Evolutionary conservation across 2,329 filamentous ascomycete genomes (phyloP), one percentile per base, ranked within the genome.

Genomic region (Ophiocordyceps camponoti-leonardi): DNA sequence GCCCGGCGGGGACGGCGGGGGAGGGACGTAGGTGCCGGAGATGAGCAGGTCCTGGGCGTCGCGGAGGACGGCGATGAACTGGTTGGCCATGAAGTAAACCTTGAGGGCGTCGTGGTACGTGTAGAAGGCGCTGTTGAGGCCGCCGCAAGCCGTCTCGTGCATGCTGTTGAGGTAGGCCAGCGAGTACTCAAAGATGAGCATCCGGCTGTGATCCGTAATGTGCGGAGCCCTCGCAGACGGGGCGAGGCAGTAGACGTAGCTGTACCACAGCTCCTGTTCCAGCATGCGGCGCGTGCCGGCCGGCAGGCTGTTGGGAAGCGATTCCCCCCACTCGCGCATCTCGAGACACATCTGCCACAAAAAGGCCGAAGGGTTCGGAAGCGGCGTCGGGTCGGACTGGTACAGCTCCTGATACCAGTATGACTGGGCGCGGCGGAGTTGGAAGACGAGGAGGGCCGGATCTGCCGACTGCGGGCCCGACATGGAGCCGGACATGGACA

Each of bases 331-430:
- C 55, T 79, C 75, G 45, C 73, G 78, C 81, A 86, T 87, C 37
- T 83, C 73, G 42, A 79, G 69, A 54, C 83, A 88, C 61, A 79
- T 79, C 47, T 79, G 75, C 80, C 83, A 87, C 42, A 87, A 75
- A 57, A 83, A 86, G 0, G 73, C 71, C 12, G 81, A 72, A 1
- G 84, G 73, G 45, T 88, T 78, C 18, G 75, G 67, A 47, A 86
- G 71, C n/a, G 77, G 74, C 2, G 73, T 69, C 1, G 79, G 75
- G 11, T 83, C 82, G 18, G 80, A 83, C 55, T 92, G 86, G 57
- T 92, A 92, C 3, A 95, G 75, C 20, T 81, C 77, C 56, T 93
- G 87, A 54, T 96, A 96, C 77, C 86, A 94, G 44, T 74, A 73
- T 0, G 92, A 96, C 59, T 96, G 83, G 7, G 86, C 75, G 48